Evolutionary conservation across 805 yeast genomes (phyloP), one percentile per base, ranked within the genome.

Genomic region (Candida tammaniensis): DNA sequence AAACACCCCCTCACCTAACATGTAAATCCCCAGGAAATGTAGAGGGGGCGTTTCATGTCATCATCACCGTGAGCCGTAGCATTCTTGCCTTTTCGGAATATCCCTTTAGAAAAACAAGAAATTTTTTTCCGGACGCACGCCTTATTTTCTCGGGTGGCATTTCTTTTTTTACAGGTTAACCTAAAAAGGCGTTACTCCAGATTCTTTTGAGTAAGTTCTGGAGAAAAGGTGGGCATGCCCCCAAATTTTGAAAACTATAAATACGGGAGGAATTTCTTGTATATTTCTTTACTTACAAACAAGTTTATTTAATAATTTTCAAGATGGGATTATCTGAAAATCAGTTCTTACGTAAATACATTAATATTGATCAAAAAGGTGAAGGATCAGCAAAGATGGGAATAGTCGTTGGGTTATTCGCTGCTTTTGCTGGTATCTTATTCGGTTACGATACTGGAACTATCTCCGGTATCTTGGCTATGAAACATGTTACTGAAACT

Each of bases 391-490:
- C 68, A 43, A 35, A 54, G 19, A 61, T 59, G 64, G 64, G 64
- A 21, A 58, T 84, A 16, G 59, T 73, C 7, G 88, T 87, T 4
- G 95, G 94, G 40, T 52, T 76, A n/a, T 79, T 86, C 40, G 89
- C 91, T 11, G 93, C 95, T 10, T 72, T 84, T 17, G 96, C 95
- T 16, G 96, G 96, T 0, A 82, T 87, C 52, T 63, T 86, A 24
- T 86, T 81, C 52, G 96, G 96, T 1, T 87, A 84, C 52, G 95
- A 87, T 55, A 87, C 96, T 0, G 96, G 96, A 3, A 63, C 85
- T 29, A 82, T 86, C 33, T 86, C 86, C 51, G 86, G 85, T 39
- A 61, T 87, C 7, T 53, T 82, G 34, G 91, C 85, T 40, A 85
- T 87, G 94, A 47, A 61, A 7, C 84, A 74, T 51, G 87, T 86